Base-by-base conservation (phyloP, 345 rosid species). In the Eucalyptus brandiana region DNA sequence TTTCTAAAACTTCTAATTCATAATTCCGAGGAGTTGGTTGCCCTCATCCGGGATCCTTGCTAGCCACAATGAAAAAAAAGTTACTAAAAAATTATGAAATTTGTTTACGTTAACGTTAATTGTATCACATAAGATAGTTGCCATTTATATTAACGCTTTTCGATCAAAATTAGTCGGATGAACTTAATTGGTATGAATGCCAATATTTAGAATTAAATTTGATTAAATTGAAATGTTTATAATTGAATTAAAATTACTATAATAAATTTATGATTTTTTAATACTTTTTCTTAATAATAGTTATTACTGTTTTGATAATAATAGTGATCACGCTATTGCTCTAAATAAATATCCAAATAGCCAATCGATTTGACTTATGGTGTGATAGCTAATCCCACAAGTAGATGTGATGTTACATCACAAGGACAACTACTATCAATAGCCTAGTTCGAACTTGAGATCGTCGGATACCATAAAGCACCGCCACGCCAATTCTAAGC, bases 101-200 rank as follows among this genome's bases (percentile, higher is more conserved):
- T 56, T 56, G 0, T 56, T 56, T 6, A 56, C 3, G 4, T 10
- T 0, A 56, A 23, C 0, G 0, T 11, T 23, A 56, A 26, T 56
- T 9, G 3, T 56, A 3, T 26, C 1, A 56, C 2, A 1, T 9
- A 24, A 56, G 3, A 23, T 3, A 4, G 2, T 56, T 26, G 13
- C 1, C 2, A 2, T 56, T 23, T 0, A 56, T 24, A 9, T 56
- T 56, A 24, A 1, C 0, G 3, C 2, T 56, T 24, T 24, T 24
- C 3, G 0, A 9, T 4, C 6, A 56, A 56, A 56, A 56, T 24
- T 56, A 56, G 1, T 56, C 0, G 0, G 1, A 56, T 24, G 0
- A 2, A 56, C 1, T 56, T 1, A 56, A 56, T 56, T 56, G 30
- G 3, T 56, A 56, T 4, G 12, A 24, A 56, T 0, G 0, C 12